Evolutionary conservation across 2,329 filamentous ascomycete genomes (phyloP), one percentile per base, ranked within the genome.

Genomic region (Botrytis cinerea): DNA sequence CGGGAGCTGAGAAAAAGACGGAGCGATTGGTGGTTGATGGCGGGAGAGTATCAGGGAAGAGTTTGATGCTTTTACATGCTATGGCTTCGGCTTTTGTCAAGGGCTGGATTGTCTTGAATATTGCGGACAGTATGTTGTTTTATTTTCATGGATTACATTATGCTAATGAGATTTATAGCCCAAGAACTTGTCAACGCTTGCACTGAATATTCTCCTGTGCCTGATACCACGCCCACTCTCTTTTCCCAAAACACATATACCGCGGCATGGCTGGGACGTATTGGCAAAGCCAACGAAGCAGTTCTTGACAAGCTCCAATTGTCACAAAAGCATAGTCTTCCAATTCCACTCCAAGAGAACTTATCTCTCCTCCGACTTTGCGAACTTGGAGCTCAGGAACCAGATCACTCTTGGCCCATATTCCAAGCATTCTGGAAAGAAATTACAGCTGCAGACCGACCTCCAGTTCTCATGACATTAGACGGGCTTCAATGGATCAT

Each of bases 401-500:
- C 91, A 48, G 93, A 96, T 74, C 84, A 90, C 76, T 91, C 95
- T 60, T 97, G 92, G 92, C 86, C 90, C 16, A 89, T 95, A 71
- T 95, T 97, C 84, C 85, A 90, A 77, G 92, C 93, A 18, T 86
- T 98, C 69, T 96, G 93, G 93, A 83, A 87, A 45, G 95, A 98
- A 83, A 89, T 98, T 67, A 88, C 86, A 5, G 83, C 84, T 22
- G 86, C 86, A 1, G 82, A 81, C 75, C 83, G 76, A 60, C 85
- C 74, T 79, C 86, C 83, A 8, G 86, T 98, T 74, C 85, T 98
- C 68, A 87, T 98, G 77, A 85, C 90, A 61, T 84, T 97, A 69
- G 96, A 99, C 81, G 91, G 91, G 70, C 85, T 98, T 51, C 87
- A 89, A 72, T 93, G 96, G 84, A 89, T 94, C 83, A 97, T 97